Base-by-base conservation (phyloP, 2,329 filamentous ascomycete species). In the Ophiostoma perfectum region DNA sequence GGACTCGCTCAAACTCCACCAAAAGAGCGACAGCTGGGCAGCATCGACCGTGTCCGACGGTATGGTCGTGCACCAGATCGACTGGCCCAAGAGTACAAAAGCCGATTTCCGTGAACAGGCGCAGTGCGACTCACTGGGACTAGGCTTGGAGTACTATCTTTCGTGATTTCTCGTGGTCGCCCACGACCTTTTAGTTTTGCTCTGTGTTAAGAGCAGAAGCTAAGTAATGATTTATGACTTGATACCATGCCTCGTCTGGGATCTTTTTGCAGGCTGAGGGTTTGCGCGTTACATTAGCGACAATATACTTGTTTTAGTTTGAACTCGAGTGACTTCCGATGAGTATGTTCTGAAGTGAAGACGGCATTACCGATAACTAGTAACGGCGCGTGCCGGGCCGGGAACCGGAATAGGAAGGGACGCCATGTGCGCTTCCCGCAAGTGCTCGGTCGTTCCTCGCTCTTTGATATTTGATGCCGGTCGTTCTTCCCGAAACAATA, bases 121-220 rank as follows among this genome's bases (percentile, higher is more conserved):
- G 73, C 83, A 86, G 76, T 87, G 84, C 71, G 77, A 77, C 12
- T 78, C 77, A 60, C 71, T 84, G 67, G 80, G 80, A 3, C 77
- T 84, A 71, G 78, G 79, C 8, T 72, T 83, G 66, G 75, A 76
- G 60, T 81, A 81, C 67, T 83, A 81, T 72, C 45, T 71, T 5
- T 42, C 58, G 38, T 64, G 49, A 55, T 55, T 9, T 27, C 27
- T 27, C 27, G 27, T 27, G 44, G 49, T 16, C 47, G 42, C n/a
- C n/a, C 44, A 27, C 16, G 27, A 27, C 27, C 27, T 27, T 55
- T 27, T n/a, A 27, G n/a, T 8, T 27, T 55, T 8, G n/a, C 7
- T 8, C n/a, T 44, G 42, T 47, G 18, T 27, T 27, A 27, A 4
- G 9, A 18, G n/a, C 49, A 18, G 27, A 11, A 55, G 14, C 18